Base-by-base conservation (phyloP, 495 filamentous ascomycete species). In the Aspergillus hancockii region DNA sequence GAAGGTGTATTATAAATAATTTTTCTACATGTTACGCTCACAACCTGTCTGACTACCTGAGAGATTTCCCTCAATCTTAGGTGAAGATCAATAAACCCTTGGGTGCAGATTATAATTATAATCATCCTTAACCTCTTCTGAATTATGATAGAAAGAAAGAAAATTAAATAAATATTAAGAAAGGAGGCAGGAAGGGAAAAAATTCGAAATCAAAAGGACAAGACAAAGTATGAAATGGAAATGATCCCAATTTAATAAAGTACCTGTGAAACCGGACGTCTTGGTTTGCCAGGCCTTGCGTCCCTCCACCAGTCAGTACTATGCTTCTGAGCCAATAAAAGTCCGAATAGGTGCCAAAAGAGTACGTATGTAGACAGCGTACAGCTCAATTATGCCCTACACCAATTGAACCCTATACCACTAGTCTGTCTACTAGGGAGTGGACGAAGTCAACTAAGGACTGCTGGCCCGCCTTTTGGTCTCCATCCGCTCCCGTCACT, bases 251-350 rank as follows among this genome's bases (percentile, higher is more conserved):
- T 34, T 34, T 25, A 28, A 28, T 14, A 34, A 52, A 52, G 49
- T 52, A 52, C 16, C 52, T 56, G 54, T 41, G 54, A 56, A 56
- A 56, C 54, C 60, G 58, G 54, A 53, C 54, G 54, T 52, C 60
- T 62, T 62, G 60, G 60, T 54, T 30, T 57, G 60, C 52, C 41
- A 52, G 55, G 57, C 60, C 60, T 62, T 62, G 60, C 55, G 60
- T 62, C 60, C 32, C 47, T 49, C 22, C 49, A 55, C 58, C 43
- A 62, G 49, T 57, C 54, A 49, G 52, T 54, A 25, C 52, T 32
- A 23, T 16, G 18, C 4, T 12, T 52, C 49, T 34, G 34, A 32
- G 28, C 49, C 49, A 52, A 52, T 52, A 34, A 52, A 32, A 30
- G 9, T 52, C 28, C 12, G 3, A n/a, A 2, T 23, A 19, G 28